These are phyloP conservation scores for Beta macrorhiza DNA, from an alignment of 179 eudicot species.

Conservation along the genomic window DNA sequence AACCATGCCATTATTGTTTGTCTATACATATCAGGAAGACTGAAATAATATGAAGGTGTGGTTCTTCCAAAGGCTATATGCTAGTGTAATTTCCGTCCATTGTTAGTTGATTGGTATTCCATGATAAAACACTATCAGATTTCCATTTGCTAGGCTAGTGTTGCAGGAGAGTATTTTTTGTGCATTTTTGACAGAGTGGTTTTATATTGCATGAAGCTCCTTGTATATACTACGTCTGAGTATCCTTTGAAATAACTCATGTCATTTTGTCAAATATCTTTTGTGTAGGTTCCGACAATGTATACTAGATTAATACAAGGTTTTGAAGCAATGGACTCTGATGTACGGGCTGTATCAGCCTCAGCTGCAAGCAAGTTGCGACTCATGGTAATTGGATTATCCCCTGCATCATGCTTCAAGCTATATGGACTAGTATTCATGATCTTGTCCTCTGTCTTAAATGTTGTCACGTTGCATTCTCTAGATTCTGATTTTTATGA, in stretches of 20 bases:
- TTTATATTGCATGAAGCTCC: background rate
- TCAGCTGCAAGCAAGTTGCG: constrained; percentile 87
- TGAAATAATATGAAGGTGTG: background rate
- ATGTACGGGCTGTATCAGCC: constrained; percentile 58
- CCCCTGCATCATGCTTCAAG: constrained; percentile 4
- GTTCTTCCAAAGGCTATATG: background rate
- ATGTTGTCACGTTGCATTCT: background rate
- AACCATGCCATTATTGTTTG: background rate
- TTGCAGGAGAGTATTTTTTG: background rate
- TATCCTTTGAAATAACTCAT: background rate
- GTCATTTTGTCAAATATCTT: constrained; percentile 2
- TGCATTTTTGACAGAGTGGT: constrained; percentile 2
- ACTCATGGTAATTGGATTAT: constrained; percentile 68
- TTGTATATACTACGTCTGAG: background rate
- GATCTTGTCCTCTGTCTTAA: constrained; percentile 1
- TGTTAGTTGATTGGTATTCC: background rate
- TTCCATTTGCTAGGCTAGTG: constrained; percentile 1
- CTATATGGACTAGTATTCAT: background rate
- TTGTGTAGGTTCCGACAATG: constrained; percentile 90
- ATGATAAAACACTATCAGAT: background rate
- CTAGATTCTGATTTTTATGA: background rate
- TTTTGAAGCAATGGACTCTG: constrained; percentile 93
- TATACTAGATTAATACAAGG: constrained; percentile 96
- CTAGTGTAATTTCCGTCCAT: background rate
- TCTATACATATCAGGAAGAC: background rate